Evolutionary conservation across 768 basidiomycete genomes (phyloP).

Genomic region (Obba rivulosa): DNA sequence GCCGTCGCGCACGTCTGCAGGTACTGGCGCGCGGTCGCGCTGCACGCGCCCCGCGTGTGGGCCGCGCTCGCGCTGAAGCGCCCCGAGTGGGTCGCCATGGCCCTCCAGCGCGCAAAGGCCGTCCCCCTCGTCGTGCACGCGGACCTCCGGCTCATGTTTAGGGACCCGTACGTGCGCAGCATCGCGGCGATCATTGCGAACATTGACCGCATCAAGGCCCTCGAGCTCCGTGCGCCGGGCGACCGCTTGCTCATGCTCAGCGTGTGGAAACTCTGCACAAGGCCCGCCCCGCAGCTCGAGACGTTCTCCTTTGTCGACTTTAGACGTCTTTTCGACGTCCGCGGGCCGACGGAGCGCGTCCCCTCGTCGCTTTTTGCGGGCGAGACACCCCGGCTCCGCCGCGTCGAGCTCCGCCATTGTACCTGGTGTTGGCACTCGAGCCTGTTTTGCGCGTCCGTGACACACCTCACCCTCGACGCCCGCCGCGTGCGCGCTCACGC

Average conservation of each 20-base stretch:
- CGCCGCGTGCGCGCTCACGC: background rate
- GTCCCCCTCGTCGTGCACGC: slow-evolving; percentile 2
- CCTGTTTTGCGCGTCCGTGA: slow-evolving; percentile 3
- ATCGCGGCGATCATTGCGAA: background rate
- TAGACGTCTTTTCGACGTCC: too few relatives aligned
- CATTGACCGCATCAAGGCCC: too few relatives aligned
- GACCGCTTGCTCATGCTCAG: background rate
- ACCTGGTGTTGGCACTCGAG: slow-evolving; percentile 1
- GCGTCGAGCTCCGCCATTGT: slow-evolving; percentile 4
- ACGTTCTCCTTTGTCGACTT: too few relatives aligned
- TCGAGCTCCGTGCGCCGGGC: too few relatives aligned
- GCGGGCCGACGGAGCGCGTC: background rate
- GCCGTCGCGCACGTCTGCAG: slow-evolving; percentile 3
- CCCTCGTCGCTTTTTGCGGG: slow-evolving; percentile 1
- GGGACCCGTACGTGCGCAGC: background rate
- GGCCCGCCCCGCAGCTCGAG: slow-evolving; percentile 2
- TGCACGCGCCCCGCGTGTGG: slow-evolving; percentile 2
- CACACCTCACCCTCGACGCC: slow-evolving; percentile 2
- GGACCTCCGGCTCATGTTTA: background rate
- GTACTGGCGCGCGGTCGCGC: slow-evolving; percentile 5
- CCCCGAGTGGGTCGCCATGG: background rate
- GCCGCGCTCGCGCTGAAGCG: background rate
- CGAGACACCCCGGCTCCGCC: background rate
- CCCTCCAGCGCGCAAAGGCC: slow-evolving; percentile 1
- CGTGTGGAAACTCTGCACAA: background rate